Conservation (phyloP, 1,284 basidiomycete genomes). For the Porogramme epimiltina region DNA sequence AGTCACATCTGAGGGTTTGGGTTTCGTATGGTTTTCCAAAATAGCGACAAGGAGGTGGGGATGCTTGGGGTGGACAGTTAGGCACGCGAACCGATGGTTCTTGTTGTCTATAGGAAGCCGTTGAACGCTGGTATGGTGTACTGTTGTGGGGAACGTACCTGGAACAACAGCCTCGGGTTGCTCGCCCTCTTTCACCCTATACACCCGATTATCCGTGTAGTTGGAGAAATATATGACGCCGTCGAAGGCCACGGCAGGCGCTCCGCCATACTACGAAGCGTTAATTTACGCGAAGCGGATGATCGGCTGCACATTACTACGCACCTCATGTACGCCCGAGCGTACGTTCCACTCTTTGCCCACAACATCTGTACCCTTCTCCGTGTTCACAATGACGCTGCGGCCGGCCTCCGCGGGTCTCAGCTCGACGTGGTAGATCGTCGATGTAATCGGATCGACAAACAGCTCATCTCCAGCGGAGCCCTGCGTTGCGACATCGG, state of each 20-base stretch:
- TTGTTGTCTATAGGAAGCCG: slow-evolving; percentile 39
- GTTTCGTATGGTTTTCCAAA: slow-evolving; percentile 70
- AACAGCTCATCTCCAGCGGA: slow-evolving; percentile 48
- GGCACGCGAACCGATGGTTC: slow-evolving; percentile 58
- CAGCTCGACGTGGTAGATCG: slow-evolving; percentile 62
- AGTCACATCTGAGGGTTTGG: slow-evolving; percentile 53
- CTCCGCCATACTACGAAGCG: slow-evolving; percentile 40
- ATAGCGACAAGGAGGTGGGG: slow-evolving; percentile 53
- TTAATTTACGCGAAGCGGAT: not conserved
- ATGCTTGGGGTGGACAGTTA: slow-evolving; percentile 49
- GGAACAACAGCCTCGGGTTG: slow-evolving; percentile 61
- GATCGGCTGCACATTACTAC: not conserved
- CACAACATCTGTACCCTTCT: slow-evolving; percentile 49
- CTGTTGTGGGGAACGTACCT: slow-evolving; percentile 38
- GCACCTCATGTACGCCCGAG: slow-evolving; percentile 59
- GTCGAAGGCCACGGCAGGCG: slow-evolving; percentile 50
- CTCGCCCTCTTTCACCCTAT: slow-evolving; percentile 38
- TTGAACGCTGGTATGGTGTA: not conserved
- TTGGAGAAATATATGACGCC: slow-evolving; percentile 60
- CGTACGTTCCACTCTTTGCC: slow-evolving; percentile 57
- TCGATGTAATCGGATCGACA: slow-evolving; percentile 49
- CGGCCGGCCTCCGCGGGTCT: slow-evolving; percentile 65
- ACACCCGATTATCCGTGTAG: slow-evolving; percentile 51
- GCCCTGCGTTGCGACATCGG: slow-evolving; percentile 39
- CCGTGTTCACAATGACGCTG: slow-evolving; percentile 54